These are phyloP conservation scores for Purshia tridentata DNA, from an alignment of 306 rosid genomes.

Conservation along the genomic window DNA sequence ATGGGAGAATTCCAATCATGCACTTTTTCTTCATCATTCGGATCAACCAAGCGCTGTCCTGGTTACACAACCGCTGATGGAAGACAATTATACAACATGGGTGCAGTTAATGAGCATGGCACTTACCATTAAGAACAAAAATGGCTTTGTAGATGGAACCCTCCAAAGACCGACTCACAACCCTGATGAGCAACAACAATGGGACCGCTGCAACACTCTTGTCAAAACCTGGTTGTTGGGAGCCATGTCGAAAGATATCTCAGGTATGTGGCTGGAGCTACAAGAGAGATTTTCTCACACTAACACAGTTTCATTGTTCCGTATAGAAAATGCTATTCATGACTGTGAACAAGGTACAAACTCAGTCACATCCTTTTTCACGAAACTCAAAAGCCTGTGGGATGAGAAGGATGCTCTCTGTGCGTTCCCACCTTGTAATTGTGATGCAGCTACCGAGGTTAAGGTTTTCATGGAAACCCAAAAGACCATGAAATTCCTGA, in stretches of 20 bases:
- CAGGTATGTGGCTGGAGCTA: not conserved
- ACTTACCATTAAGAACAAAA: not conserved
- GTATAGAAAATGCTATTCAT: not conserved
- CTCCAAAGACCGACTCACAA: not conserved
- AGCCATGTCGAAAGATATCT: not conserved
- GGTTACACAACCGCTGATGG: not conserved
- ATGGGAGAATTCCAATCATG: not conserved
- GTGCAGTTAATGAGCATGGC: not conserved
- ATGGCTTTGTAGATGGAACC: not conserved
- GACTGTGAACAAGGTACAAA: not conserved
- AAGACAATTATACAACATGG: not conserved
- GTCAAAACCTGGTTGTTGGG: not conserved
- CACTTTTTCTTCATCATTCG: not conserved
- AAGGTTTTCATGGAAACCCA: not conserved
- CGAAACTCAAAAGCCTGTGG: not conserved
- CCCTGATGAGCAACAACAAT: not conserved
- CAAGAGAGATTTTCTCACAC: not conserved
- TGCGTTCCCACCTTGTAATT: not conserved
- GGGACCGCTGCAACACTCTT: not conserved
- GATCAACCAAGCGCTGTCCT: not conserved
- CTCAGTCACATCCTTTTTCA: not conserved
- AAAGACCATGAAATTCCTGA: not conserved
- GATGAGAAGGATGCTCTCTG: not conserved
- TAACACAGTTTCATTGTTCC: not conserved
- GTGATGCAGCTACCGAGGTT: not conserved